A percentile compares a stretch with the other conserved stretches of the same genome.
Conservation (phyloP, 176 grass and related monocot species). For the Avena eriantha region DNA sequence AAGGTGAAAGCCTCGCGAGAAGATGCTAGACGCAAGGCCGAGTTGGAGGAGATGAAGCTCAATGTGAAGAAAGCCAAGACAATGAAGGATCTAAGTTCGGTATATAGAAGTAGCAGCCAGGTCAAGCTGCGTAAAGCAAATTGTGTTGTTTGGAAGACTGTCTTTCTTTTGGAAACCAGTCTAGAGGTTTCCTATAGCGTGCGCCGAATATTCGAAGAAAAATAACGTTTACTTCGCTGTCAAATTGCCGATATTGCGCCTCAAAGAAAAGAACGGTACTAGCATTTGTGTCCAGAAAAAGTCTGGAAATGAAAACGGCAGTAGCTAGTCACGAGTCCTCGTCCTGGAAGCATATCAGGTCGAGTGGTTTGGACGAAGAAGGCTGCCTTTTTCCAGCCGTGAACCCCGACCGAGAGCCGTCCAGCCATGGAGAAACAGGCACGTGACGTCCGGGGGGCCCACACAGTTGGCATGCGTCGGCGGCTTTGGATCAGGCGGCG, state of each 20-base stretch:
- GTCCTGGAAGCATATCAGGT: neutral
- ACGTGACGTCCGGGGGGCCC: neutral
- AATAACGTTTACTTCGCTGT: neutral
- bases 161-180: neutral
- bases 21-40: too few species aligned
- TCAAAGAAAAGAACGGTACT: neutral
- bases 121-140: neutral
- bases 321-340: too few species aligned
- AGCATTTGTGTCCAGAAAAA: neutral
- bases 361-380: neutral
- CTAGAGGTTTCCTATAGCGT: too few species aligned
- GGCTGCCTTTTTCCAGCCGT: neutral
- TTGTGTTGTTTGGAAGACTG: neutral
- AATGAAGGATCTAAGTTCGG: too few species aligned
- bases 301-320: neutral
- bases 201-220: neutral
- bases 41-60: too few species aligned
- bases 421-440: conserved; percentile 5
- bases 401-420: neutral
- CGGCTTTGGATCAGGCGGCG: conserved; percentile 42
- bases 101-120: too few species aligned
- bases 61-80: too few species aligned
- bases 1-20: too few species aligned
- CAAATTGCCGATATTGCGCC: neutral
- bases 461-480: conserved; percentile 6